Conservation (phyloP, 2,329 filamentous ascomycete genomes). For the Fusarium xyrophilum region DNA sequence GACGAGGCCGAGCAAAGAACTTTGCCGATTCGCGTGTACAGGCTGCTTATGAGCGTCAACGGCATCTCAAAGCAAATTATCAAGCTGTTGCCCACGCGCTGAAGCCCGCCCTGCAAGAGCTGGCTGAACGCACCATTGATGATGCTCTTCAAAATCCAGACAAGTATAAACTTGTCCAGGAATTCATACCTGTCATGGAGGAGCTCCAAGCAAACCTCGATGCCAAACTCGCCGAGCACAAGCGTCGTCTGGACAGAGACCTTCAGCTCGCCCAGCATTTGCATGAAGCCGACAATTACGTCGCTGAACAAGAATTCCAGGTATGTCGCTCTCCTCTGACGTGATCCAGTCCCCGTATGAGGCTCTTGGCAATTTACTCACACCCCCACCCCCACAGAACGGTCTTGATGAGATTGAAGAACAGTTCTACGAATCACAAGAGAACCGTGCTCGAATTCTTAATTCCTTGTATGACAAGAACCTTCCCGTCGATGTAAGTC, state of each 20-base stretch:
- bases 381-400: constrained; percentile 43
- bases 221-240: constrained; percentile 43
- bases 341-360: constrained; percentile 29
- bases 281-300: constrained; percentile 45
- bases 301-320: constrained; percentile 47
- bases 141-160: constrained; percentile 62
- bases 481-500: constrained; percentile 59
- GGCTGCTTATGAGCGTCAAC: constrained; percentile 67
- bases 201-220: constrained; percentile 53
- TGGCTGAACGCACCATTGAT: constrained; percentile 66
- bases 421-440: constrained; percentile 54
- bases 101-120: constrained; percentile 70
- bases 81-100: constrained; percentile 67
- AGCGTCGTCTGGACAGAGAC: constrained; percentile 46
- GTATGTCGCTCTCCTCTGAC: constrained; percentile 43
- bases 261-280: constrained; percentile 50
- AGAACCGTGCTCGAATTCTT: constrained; percentile 55
- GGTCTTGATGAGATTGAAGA: constrained; percentile 50
- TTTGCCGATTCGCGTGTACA: constrained; percentile 62
- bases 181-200: constrained; percentile 59
- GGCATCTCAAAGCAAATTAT: constrained; percentile 70
- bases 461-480: constrained; percentile 52
- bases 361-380: constrained; percentile 30
- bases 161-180: constrained; percentile 59
- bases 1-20: constrained; percentile 62